Base-by-base conservation (phyloP, 257 asterid species). In the Capsicum rhomboideum region DNA sequence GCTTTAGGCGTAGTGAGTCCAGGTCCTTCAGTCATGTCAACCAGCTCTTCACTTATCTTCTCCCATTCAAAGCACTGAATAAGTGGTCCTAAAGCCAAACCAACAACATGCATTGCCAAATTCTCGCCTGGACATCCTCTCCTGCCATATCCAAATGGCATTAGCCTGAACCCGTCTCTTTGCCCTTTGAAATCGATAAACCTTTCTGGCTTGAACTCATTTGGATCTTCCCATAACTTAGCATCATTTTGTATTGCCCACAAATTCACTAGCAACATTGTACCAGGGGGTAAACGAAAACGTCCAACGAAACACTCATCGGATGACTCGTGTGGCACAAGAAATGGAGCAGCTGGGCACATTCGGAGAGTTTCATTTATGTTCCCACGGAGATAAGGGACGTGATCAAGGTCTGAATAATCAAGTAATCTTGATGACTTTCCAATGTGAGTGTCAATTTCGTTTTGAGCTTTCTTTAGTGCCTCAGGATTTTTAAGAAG, bases 401-500 rank as follows among this genome's bases (percentile, higher is more conserved):
- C 87, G 9, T 84, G 42, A 20, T 52, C 5, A 13, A 94, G 87
- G 80, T 94, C 97, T 0, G 90, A 86, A 16, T 94, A 96, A 10
- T 88, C 77, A 0, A 94, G 79, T 8, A 94, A 83, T 49, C 93
- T 84, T 13, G 90, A 78, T 55, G 82, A 67, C 2, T 42, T 12
- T 72, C 90, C 92, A 2, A 83, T 21, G 8, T 10, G 26, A 21
- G 9, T n/a, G 87, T 89, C 92, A 8, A 92, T 91, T 88, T 94
- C 98, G 0, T 59, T 31, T 52, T 84, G 91, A 42, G 93, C 93
- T 83, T 87, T 90, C 11, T 71, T 82, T 34, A 94, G 86, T 0
- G 85, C 53, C 17, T 88, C 84, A 1, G 94, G 93, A 85, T 91
- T 85, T 90, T 92, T 90, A 16, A 94, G 91, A 11, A 92, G 71